Percentiles rank a stretch among this genome's conserved stretches.
Conservation (phyloP, 768 basidiomycete genomes). For the Nidularia pulvinata region DNA sequence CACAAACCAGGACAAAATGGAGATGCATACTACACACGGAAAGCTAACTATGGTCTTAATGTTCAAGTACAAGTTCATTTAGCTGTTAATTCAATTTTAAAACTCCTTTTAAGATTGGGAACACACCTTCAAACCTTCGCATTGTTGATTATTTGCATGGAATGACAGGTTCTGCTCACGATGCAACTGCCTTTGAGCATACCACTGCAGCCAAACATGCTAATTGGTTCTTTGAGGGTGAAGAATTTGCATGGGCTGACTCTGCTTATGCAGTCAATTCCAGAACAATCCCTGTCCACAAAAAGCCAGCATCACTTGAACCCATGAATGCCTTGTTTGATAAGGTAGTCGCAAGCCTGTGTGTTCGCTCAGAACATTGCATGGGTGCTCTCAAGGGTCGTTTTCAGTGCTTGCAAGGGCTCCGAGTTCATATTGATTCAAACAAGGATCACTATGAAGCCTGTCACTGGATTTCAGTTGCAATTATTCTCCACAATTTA, state of each 20-base stretch:
- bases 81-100: neutral
- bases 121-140: conserved; percentile 13
- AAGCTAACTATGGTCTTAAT: conserved; percentile 30
- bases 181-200: conserved; percentile 13
- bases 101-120: conserved; percentile 8
- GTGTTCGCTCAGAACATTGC: conserved; percentile 25
- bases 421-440: conserved; percentile 18
- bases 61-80: conserved; percentile 17
- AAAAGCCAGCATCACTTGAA: conserved; percentile 17
- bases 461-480: conserved; percentile 20
- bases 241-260: conserved; percentile 13
- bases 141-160: conserved; percentile 17
- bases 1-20: conserved; percentile 22
- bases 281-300: conserved; percentile 23
- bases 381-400: conserved; percentile 27
- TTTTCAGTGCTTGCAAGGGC: conserved; percentile 16
- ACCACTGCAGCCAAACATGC: conserved; percentile 8
- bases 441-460: conserved; percentile 17
- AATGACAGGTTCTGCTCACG: conserved; percentile 16
- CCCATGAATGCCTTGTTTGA: conserved; percentile 23
- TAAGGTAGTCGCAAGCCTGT: conserved; percentile 12
- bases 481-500: conserved; percentile 27
- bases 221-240: conserved; percentile 12
- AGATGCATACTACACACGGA: conserved; percentile 27
- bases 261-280: conserved; percentile 20